Evolutionary conservation across 345 rosid genomes (phyloP).

Genomic region (Triadica sebifera): DNA sequence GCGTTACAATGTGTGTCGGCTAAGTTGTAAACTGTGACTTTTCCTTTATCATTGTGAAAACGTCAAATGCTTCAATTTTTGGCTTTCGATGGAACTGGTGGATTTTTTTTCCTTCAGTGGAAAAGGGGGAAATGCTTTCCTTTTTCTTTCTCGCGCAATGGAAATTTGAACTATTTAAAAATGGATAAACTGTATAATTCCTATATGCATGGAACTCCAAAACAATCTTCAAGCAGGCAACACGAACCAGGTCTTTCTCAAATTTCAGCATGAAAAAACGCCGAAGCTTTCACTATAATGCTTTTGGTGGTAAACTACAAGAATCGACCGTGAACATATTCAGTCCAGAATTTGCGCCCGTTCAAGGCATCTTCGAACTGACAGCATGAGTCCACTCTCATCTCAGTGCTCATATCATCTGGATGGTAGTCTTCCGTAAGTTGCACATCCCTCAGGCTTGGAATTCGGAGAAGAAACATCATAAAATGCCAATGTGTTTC

Average conservation of each 20-base stretch:
- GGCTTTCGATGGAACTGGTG: slow-evolving; percentile 9
- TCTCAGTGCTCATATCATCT: slow-evolving; percentile 82
- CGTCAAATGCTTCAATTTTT: slow-evolving; percentile 20
- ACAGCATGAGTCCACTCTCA: slow-evolving; percentile 77
- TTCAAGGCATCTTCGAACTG: slow-evolving; percentile 81
- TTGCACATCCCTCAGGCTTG: slow-evolving; percentile 75
- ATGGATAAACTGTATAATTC: neutral
- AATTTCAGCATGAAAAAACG: neutral
- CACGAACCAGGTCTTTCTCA: no score
- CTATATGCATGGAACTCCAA: neutral
- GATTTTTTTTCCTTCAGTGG: slow-evolving; percentile 5
- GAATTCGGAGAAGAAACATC: slow-evolving; percentile 57
- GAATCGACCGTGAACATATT: neutral
- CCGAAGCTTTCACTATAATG: neutral
- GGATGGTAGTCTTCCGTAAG: slow-evolving; percentile 89
- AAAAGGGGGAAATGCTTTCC: neutral
- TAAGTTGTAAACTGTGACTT: slow-evolving; percentile 29
- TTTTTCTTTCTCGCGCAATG: neutral
- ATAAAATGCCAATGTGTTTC: slow-evolving; percentile 94
- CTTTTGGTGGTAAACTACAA: neutral
- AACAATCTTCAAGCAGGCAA: neutral
- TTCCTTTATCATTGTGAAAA: slow-evolving; percentile 36
- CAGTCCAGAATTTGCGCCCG: slow-evolving; percentile 54
- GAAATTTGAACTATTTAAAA: no score
- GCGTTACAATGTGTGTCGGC: slow-evolving; percentile 41